Base-by-base conservation (phyloP, 495 filamentous ascomycete genomes). In the Elaphomyces granulatus region DNA sequence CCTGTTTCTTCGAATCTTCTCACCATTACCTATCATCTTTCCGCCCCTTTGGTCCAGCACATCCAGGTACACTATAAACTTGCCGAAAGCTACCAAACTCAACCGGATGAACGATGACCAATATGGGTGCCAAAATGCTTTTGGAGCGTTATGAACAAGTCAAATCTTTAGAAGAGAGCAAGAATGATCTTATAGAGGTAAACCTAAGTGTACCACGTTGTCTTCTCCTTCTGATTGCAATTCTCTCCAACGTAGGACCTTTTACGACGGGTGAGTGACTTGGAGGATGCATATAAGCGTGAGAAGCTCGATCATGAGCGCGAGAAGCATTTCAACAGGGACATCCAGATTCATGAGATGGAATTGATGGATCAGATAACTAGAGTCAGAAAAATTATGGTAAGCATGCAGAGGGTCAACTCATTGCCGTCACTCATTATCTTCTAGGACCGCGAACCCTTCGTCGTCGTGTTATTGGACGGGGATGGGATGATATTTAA, bases 401-500 rank as follows among this genome's bases (percentile, higher is more conserved):
- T 72, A 46, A 58, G 3, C 23, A 35, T 34, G 2, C 18, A 10
- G 2, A 15, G 7, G 14, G 3, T 15, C 15, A 8, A 4, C 3
- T 16, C 8, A 17, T 14, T n/a, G n/a, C 23, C 12, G 23, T 6
- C 12, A 28, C 23, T 28, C 12, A 28, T 28, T 28, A 12, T 28
- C 12, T 28, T 40, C 34, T 52, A 87, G 81, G 78, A 78, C 34
- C 73, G 71, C 36, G 80, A 87, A 63, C 75, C 79, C 7, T 88
- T 85, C 50, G 66, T 87, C 47, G 53, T 83, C 19, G 69, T 84
- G 14, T 61, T 92, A 42, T 70, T 92, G 38, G 83, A 92, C 51
- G 83, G 81, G 19, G 78, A 87, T 50, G 77, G 77, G 19, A 71
- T 85, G 49, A 72, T 88, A 46, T 92, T 92, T 54, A 66, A 75